Percentiles rank a stretch among this genome's conserved stretches.
phyloP scores from a whole-genome alignment of 805 yeast genomes.

The Wickerhamomyces sydowiorum region DNA sequence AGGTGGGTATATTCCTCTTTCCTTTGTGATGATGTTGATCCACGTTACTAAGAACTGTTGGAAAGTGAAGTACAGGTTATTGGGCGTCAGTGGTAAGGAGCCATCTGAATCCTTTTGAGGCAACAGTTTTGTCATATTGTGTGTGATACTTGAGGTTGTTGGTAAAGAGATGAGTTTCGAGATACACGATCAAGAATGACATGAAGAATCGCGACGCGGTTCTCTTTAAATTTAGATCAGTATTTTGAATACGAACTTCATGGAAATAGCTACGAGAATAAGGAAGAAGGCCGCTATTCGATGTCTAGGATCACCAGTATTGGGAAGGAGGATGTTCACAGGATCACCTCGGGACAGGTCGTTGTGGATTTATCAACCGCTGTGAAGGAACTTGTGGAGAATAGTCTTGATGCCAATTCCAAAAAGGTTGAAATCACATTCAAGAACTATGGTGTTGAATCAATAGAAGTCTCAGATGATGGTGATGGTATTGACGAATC shows the following conservation, averaged over 20 bases:
- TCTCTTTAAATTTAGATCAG: background rate
- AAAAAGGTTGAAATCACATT: slow-evolving; percentile 62
- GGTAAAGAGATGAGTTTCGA: background rate
- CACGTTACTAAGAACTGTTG: slow-evolving; percentile 29
- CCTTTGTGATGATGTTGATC: slow-evolving; percentile 29
- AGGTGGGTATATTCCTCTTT: slow-evolving; percentile 31
- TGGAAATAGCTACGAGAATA: too few species aligned
- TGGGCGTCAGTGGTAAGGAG: slow-evolving; percentile 7
- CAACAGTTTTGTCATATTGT: background rate
- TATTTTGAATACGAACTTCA: background rate
- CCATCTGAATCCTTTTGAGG: slow-evolving; percentile 3
- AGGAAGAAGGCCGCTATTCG: background rate
- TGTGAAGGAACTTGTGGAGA: slow-evolving; percentile 83
- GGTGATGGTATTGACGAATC: slow-evolving; percentile 55
- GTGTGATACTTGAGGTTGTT: background rate
- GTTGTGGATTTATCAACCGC: slow-evolving; percentile 73
- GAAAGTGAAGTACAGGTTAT: slow-evolving; percentile 9
- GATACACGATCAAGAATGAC: too few species aligned
- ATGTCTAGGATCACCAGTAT: background rate
- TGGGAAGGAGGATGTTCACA: slow-evolving; percentile 48
- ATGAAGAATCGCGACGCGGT: background rate
- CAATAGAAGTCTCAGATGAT: slow-evolving; percentile 62
- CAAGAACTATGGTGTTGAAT: slow-evolving; percentile 66
- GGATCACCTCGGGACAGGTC: slow-evolving; percentile 90
- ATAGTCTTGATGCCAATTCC: slow-evolving; percentile 76